Evolutionary conservation across 1,284 basidiomycete species (phyloP).

Genomic region (Earliella scabrosa): DNA sequence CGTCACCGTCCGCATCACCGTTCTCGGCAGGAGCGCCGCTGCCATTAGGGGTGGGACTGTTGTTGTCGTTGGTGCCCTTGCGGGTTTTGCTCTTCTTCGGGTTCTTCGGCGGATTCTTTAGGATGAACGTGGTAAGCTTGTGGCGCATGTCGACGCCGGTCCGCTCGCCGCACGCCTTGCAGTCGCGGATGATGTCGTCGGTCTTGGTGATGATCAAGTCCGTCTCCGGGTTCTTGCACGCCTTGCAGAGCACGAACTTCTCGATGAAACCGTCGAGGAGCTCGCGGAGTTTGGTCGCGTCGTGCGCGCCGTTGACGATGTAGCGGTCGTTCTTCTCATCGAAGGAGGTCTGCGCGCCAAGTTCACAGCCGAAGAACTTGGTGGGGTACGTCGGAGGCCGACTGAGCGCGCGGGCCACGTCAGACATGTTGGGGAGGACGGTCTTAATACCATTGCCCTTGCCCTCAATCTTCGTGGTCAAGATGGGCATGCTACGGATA

Average conservation of each 20-base stretch:
- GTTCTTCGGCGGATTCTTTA: slow-evolving; percentile 96
- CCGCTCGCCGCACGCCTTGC: slow-evolving; percentile 97
- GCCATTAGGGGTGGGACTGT: slow-evolving; percentile 29
- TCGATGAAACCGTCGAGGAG: slow-evolving; percentile 97
- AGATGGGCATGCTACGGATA: slow-evolving; percentile 83
- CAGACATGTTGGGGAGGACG: slow-evolving; percentile 97
- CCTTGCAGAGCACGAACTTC: slow-evolving; percentile 96
- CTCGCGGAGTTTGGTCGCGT: slow-evolving; percentile 91
- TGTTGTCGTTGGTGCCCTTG: slow-evolving; percentile 44
- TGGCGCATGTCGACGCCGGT: slow-evolving; percentile 96
- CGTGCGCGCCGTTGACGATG: slow-evolving; percentile 98
- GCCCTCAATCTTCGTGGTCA: slow-evolving; percentile 97
- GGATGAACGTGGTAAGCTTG: slow-evolving; percentile 95
- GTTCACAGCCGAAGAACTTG: slow-evolving; percentile 99
- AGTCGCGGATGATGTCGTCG: slow-evolving; percentile 93
- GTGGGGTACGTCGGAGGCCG: slow-evolving; percentile 96
- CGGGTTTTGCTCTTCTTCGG: slow-evolving; percentile 78
- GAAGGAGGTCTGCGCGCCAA: slow-evolving; percentile 96
- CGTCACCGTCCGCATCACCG: slow-evolving; percentile 45
- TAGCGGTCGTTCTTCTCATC: slow-evolving; percentile 98
- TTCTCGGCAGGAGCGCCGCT: slow-evolving; percentile 46
- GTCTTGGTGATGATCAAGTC: slow-evolving; percentile 91
- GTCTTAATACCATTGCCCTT: slow-evolving; percentile 99
- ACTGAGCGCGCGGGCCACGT: slow-evolving; percentile 94
- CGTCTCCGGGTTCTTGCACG: slow-evolving; percentile 99